Base-by-base conservation (phyloP, 495 filamentous ascomycete genomes). In the Talaromyces stipitatus region DNA sequence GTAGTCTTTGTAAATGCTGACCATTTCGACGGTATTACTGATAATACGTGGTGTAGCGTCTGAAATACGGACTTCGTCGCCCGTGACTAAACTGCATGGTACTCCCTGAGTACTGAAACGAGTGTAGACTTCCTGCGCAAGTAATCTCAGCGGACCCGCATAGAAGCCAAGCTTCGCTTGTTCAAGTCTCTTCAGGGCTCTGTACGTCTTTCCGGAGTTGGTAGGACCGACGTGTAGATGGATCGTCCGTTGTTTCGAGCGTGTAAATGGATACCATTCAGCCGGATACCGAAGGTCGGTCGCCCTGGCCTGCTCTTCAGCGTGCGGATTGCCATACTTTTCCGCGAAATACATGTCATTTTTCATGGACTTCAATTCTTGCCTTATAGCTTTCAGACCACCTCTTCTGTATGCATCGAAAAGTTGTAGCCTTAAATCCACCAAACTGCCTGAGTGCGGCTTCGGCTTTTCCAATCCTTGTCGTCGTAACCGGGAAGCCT, bases 161-260 rank as follows among this genome's bases (percentile, higher is more conserved):
- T 96, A 99, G 54, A 95, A 84, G 12, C 95, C 95, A 20, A 77
- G 79, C 38, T 84, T 79, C 26, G 86, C 83, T 30, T 80, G 71
- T 67, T 95, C 86, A 8, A 99, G 81, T n/a, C 87, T 81, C 70
- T 96, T 85, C 52, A 99, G 70, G 3, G 95, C 95, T 67, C 91
- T 86, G 69, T 97, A 97, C 2, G 95, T 99, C 72, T 99, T 99
- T 56, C 95, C 95, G 4, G 92, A 97, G 71, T 99, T 99, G 2
- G 95, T 99, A 0, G 95, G 95, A 1, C 95, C 95, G 46, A 99
- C 91, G 66, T 99, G 95, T 8, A 99, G 74, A 75, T 97, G 88
- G 55, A 97, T 80, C 2, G 82, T 92, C 32, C 95, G 80, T 65
- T 92, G 86, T 56, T 91, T 72, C 18, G 82, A 74, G 50, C 95